Base-by-base conservation (phyloP, 2,329 filamentous ascomycete species). In the Microsporum audouinii region DNA sequence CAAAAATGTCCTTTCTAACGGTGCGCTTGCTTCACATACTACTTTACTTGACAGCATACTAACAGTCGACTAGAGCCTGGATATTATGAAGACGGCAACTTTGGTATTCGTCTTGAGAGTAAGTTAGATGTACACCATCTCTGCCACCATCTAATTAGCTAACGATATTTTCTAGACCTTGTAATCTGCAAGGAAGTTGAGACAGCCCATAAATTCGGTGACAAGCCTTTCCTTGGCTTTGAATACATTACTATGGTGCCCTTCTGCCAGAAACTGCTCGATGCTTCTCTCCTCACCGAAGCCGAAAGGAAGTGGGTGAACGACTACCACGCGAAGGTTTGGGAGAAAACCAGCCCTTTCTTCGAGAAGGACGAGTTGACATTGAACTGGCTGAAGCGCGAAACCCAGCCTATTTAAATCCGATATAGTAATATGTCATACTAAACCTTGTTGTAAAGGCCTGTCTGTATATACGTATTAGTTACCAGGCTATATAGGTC, bases 171-270 rank as follows among this genome's bases (percentile, higher is more conserved):
- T 47, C 14, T 64, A 81, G 78, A 99, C 72, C 85, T 99, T 69
- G 84, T 95, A 65, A 87, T 97, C 80, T 90, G 95, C 34, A 87
- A 84, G 66, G 91, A 96, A 72, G 87, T 88, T n/a, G 80, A 91
- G 74, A 96, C 92, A 3, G 86, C 86, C 64, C 83, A 95, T 74
- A 84, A 86, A 39, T 97, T 97, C 71, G 92, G 91, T 23, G 92
- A 96, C 68, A 96, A 95, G 77, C 88, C 91, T 1, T 99, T 89
- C 76, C 79, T 97, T 39, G 91, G 91, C 2, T 99, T 99, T 67
- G 92, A 99, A 77, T 89, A 95, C 73, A 91, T 97, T 66, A 99
- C 94, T 0, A 90, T 99, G 90, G 90, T 92, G 17, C 94, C 94
- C 0, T 91, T 96, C 75, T 96, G 92, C 76, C 84, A 86, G 63